phyloP scores from a whole-genome alignment of 2,329 filamentous ascomycete species.

The Scytalidium sp. region DNA sequence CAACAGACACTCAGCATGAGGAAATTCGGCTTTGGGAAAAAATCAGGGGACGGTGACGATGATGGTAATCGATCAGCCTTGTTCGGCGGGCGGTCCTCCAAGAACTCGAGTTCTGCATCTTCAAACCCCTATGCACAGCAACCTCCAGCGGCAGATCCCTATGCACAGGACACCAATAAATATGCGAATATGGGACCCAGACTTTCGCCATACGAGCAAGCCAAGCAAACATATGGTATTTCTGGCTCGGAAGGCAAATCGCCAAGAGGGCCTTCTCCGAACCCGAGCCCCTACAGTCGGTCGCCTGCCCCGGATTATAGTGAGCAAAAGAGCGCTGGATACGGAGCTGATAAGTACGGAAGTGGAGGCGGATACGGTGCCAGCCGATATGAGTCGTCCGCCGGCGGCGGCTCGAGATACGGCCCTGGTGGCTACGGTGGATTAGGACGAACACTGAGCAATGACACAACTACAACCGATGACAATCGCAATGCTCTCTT shows the following conservation, averaged over 20 bases:
- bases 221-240: constrained; percentile 24
- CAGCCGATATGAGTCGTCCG: constrained; percentile 47
- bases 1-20: constrained; percentile 41
- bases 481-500: constrained; percentile 63
- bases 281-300: constrained; percentile 15
- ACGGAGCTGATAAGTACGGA: constrained; percentile 52
- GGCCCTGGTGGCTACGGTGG: constrained; percentile 61
- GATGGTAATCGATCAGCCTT: constrained; percentile 45
- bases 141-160: constrained; percentile 48
- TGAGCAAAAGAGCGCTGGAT: constrained; percentile 36
- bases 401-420: constrained; percentile 31
- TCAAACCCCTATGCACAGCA: constrained; percentile 30
- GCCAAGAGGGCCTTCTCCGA: constrained; percentile 33
- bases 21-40: constrained; percentile 59
- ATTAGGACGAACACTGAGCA: constrained; percentile 45
- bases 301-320: constrained; percentile 18
- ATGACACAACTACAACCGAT: constrained; percentile 39
- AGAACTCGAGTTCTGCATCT: constrained; percentile 41
- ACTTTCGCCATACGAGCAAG: constrained; percentile 20
- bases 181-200: constrained; percentile 46
- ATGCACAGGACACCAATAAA: constrained; percentile 54
- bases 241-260: constrained; percentile 30
- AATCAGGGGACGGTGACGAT: constrained; percentile 47
- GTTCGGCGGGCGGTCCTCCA: constrained; percentile 42
- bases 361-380: constrained; percentile 48